Base-by-base conservation (phyloP, 352 stramenopile species). In the Phytophthora syringae region DNA sequence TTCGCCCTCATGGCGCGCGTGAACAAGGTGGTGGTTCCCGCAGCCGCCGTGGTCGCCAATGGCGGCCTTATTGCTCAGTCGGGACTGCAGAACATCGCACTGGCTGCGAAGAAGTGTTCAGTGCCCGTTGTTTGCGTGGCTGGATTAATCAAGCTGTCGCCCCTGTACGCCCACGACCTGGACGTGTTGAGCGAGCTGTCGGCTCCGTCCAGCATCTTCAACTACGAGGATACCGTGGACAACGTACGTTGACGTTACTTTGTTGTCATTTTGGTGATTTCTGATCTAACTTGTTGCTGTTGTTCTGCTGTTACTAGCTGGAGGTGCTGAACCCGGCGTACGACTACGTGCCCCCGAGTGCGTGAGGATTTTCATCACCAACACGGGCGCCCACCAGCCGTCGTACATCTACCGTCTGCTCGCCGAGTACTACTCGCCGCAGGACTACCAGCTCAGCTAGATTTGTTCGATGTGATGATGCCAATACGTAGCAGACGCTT, bases 371-470 rank as follows among this genome's bases (percentile, higher is more conserved):
- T 99, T 98, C 73, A 97, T 99, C 47, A 99, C 97, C 36, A 99
- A 99, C 77, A 98, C 97, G 5, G 97, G 97, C 37, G 94, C 93
- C n/a, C 97, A 99, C 68, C 97, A 99, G 76, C 97, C 97, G 21
- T 99, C 93, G 42, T 99, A 99, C 76, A 98, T 99, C 58, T 99
- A 99, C 76, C 88, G 97, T 47, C 77, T 99, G 61, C 80, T 99
- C n/a, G 91, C 94, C 22, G 97, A 99, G 75, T 99, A 99, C 69
- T 99, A 99, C 81, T 97, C 98, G 67, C 93, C 85, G 43, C 94
- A 99, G 66, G 97, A 99, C 82, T 98, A 96, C 67, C 84, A 94
- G 67, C 76, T 96, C 16, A 82, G 71, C 52, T 93, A 88, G 71
- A 58, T 62, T 59, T 60, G 60, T 67, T 61, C 57, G 30, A 47